Evolutionary conservation across 371 early-diverging fungal genomes (phyloP), one percentile per base, ranked within the genome.

Genomic region (Mucor plumbeus): DNA sequence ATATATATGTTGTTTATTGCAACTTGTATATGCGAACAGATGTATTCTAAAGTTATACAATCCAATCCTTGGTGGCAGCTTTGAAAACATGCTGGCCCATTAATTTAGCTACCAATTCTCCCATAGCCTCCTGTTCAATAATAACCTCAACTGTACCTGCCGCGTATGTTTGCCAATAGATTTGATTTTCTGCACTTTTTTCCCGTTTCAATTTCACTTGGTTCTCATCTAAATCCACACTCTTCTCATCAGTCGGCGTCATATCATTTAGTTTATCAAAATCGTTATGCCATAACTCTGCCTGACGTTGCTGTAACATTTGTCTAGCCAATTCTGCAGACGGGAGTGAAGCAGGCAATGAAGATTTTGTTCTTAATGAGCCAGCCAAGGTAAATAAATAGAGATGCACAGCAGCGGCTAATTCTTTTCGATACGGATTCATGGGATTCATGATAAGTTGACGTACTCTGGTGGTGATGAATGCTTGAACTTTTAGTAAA

Each of bases 91-190:
- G 61, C 36, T 78, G 81, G 2, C 81, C 81, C 81, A 81, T 81
- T 21, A 81, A 58, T 14, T 64, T 58, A 3, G 63, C 67, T 6
- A 81, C 75, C 4, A 72, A 15, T 21, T 69, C 67, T 13, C 71
- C 73, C 64, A 81, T 78, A 1, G 67, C 63, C 59, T 81, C 75
- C 59, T 76, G 73, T 36, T 78, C 77, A 7, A 67, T 35, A 7
- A 81, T 72, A 9, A 78, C 68, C 54, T 81, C 78, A 5, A 78
- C 65, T 15, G 74, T 65, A 3, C 78, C 81, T 21, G 81, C 78
- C 15, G 81, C 81, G 60, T 76, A 81, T 1, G 81, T 73, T 33
- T 81, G 78, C 81, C 70, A 69, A 41, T 59, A 74, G 0, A 76
- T 53, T 19, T 59, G 71, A 33, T 56, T 21, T 58, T 70, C 67